A percentile compares a stretch with the other conserved stretches of the same genome.
Conservation (phyloP, 257 asterid genomes). For the Fraxinus cuspidata region DNA sequence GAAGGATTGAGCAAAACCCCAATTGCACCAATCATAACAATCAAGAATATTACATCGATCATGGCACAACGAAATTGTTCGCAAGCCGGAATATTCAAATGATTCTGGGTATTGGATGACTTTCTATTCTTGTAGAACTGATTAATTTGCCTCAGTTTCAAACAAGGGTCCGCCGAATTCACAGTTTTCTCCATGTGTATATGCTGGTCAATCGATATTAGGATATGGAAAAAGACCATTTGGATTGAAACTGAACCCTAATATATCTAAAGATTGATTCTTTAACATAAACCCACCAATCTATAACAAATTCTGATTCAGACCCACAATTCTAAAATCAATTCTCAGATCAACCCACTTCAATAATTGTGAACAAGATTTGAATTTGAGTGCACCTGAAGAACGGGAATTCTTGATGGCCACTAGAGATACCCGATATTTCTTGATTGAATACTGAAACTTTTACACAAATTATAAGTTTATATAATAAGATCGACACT, state of each 20-base stretch:
- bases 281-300: constrained; percentile 34
- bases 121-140: constrained; percentile 45
- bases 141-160: constrained; percentile 64
- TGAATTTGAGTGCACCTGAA: constrained; percentile 34
- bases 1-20: constrained; percentile 44
- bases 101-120: constrained; percentile 33
- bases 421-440: constrained; percentile 16
- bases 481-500: background rate
- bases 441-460: constrained; percentile 17
- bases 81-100: constrained; percentile 61
- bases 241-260: too few species aligned
- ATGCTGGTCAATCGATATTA: constrained; percentile 60
- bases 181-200: constrained; percentile 65
- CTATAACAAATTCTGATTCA: constrained; percentile 27
- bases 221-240: too few species aligned
- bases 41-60: constrained; percentile 68
- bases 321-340: constrained; percentile 23
- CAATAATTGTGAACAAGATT: constrained; percentile 15
- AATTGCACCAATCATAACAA: constrained; percentile 69
- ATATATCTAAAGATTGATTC: constrained; percentile 34
- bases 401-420: constrained; percentile 35
- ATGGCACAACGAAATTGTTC: constrained; percentile 70
- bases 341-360: constrained; percentile 36
- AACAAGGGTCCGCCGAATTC: constrained; percentile 47
- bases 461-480: background rate